These are phyloP conservation scores for Debaryomyces maramus DNA, from an alignment of 805 yeast species.

Conservation along the genomic window DNA sequence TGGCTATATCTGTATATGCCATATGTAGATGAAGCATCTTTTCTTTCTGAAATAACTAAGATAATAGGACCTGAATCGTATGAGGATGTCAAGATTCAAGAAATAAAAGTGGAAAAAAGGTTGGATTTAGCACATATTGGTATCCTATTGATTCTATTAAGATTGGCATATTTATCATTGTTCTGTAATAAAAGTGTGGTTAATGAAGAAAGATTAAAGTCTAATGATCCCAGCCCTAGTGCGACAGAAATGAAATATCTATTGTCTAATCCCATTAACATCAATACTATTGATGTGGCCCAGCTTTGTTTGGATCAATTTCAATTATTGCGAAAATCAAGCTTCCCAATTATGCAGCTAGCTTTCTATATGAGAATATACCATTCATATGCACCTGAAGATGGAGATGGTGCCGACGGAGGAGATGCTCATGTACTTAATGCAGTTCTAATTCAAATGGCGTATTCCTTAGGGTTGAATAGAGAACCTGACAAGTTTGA, in stretches of 20 bases:
- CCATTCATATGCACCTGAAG: conserved; percentile 39
- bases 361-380: conserved; percentile 30
- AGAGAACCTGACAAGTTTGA: conserved; percentile 39
- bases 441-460: conserved; percentile 37
- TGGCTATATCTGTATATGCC: conserved; percentile 51
- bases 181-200: conserved; percentile 28
- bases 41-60: conserved; percentile 25
- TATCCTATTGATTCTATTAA: conserved; percentile 37
- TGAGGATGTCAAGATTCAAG: conserved; percentile 23
- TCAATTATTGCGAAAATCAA: conserved; percentile 41
- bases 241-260: conserved; percentile 37
- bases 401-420: conserved; percentile 43
- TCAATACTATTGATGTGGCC: conserved; percentile 48
- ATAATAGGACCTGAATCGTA: conserved; percentile 35
- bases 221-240: conserved; percentile 21
- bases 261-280: conserved; percentile 45
- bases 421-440: conserved; percentile 32
- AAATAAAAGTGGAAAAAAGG: conserved; percentile 35
- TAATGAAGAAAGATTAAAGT: conserved; percentile 26
- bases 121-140: conserved; percentile 43
- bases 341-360: conserved; percentile 31
- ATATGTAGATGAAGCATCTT: conserved; percentile 39
- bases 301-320: conserved; percentile 57
- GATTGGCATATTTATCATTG: conserved; percentile 44
- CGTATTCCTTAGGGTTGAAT: conserved; percentile 38